Conservation (phyloP, 1,284 basidiomycete genomes). For the Trichosporon sp. region DNA sequence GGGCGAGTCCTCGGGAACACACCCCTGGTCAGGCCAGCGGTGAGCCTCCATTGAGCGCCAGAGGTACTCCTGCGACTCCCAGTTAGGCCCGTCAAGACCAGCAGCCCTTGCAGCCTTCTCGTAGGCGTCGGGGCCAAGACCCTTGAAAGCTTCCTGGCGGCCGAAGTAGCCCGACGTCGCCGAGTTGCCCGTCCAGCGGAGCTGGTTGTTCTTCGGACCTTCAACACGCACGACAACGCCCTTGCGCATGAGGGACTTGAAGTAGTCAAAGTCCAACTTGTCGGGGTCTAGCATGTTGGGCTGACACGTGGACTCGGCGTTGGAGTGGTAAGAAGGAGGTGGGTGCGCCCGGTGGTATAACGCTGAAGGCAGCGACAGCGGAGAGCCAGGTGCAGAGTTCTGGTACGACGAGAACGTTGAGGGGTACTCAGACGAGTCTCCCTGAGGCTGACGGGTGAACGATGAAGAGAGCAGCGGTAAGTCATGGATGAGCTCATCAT, state of each 20-base stretch:
- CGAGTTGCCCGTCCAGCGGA: background rate
- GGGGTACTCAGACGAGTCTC: background rate
- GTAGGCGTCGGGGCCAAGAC: conserved; percentile 3
- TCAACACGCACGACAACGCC: conserved; percentile 1
- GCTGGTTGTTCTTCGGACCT: conserved; percentile 1
- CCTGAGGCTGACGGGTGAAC: background rate
- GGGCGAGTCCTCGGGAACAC: conserved; percentile 22
- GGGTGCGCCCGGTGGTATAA: background rate
- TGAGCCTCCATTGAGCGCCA: conserved; percentile 15
- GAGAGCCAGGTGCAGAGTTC: background rate
- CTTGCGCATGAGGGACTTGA: background rate
- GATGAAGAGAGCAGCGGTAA: background rate
- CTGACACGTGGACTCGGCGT: background rate
- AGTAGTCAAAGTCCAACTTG: background rate
- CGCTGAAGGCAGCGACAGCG: background rate
- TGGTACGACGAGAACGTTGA: conserved; percentile 5
- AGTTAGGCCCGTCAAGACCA: conserved; percentile 10
- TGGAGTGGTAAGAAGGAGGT: background rate
- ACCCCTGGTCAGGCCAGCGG: conserved; percentile 10
- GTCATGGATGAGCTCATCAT: background rate
- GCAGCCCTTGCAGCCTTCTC: conserved; percentile 12
- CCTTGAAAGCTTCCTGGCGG: background rate
- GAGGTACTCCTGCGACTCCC: background rate
- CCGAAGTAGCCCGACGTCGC: conserved; percentile 17
- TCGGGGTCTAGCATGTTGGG: background rate